Evolutionary conservation across 2,329 filamentous ascomycete genomes (phyloP), one percentile per base, ranked within the genome.

Genomic region (Fusarium sp.): DNA sequence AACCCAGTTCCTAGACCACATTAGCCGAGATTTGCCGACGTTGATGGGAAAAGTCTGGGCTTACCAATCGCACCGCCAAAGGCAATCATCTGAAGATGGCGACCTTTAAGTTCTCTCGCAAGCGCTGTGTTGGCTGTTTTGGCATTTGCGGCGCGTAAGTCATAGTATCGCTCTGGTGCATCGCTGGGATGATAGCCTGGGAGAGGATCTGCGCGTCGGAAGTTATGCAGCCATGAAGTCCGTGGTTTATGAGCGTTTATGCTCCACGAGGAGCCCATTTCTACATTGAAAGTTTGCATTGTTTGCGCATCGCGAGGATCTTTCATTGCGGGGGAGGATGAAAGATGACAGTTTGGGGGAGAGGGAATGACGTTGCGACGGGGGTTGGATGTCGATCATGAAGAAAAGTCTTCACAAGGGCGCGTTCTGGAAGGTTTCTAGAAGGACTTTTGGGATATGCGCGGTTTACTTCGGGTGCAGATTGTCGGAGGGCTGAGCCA

Each of bases 71-170:
- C 95, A 57, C 95, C 95, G 71, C 95, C 95, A 75, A 98, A 97
- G 9, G 95, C 95, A 86, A 98, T 98, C 95, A 98, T 98, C 84
- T 98, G 95, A 79, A 98, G 81, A 85, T 98, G 95, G 55, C 95
- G 87, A 18, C 91, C 91, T 83, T 96, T 96, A 74, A 97, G 83
- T 80, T 91, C 91, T 78, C 95, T 87, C 59, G 93, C 90, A 55
- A 98, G 86, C 10, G 92, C 90, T 56, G 93, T 92, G 72, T 91
- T 88, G 7, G 94, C 92, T 5, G 94, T 95, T 79, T 95, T 92
- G 72, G 93, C 84, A 79, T 94, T 88, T 51, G 89, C 90, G 74
- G 84, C 82, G 26, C 85, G 85, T 54, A 90, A 70, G 74, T 90
- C 88, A 72, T 86, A 90, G 72, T 86, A 87, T 31, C 88, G 84